These are phyloP conservation scores for Colletotrichum limetticola DNA, from an alignment of 2,329 filamentous ascomycete species.

Conservation along the genomic window DNA sequence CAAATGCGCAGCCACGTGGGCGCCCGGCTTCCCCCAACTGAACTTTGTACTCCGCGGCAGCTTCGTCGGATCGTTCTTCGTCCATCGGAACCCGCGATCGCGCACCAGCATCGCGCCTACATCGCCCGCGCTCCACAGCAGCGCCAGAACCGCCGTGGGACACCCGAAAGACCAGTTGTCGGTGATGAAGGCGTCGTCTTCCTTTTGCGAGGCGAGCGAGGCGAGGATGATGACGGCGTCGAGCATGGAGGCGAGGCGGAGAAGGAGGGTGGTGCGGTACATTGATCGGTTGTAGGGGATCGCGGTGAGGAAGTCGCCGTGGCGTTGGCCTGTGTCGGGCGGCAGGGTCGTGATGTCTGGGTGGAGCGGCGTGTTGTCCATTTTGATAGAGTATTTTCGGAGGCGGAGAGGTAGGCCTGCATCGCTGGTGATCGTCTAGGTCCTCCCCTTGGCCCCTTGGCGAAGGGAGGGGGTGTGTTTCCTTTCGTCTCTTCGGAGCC, in stretches of 20 bases:
- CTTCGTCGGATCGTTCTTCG: background rate
- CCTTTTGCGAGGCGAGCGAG: background rate
- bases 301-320: conserved; percentile 33
- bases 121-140: conserved; percentile 24
- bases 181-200: background rate
- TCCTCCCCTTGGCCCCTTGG: background rate
- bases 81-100: conserved; percentile 23
- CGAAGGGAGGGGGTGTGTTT: background rate
- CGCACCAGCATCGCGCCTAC: conserved; percentile 16
- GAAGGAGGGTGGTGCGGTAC: conserved; percentile 23
- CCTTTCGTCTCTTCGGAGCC: background rate
- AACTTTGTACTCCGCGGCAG: conserved; percentile 19
- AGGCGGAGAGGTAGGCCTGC: background rate
- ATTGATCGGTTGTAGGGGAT: conserved; percentile 34
- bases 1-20: conserved; percentile 27
- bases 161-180: conserved; percentile 4
- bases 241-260: conserved; percentile 27
- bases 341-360: conserved; percentile 23
- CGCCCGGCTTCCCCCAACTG: conserved; percentile 14
- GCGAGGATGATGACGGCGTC: conserved; percentile 17
- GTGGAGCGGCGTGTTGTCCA: conserved; percentile 34
- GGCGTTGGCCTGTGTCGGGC: conserved; percentile 7
- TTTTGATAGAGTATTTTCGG: conserved; percentile 2
- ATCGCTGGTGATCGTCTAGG: background rate
- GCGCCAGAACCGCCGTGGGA: conserved; percentile 14